These are phyloP conservation scores for Blastocystis sp. DNA, from an alignment of 352 stramenopile genomes.

Conservation along the genomic window DNA sequence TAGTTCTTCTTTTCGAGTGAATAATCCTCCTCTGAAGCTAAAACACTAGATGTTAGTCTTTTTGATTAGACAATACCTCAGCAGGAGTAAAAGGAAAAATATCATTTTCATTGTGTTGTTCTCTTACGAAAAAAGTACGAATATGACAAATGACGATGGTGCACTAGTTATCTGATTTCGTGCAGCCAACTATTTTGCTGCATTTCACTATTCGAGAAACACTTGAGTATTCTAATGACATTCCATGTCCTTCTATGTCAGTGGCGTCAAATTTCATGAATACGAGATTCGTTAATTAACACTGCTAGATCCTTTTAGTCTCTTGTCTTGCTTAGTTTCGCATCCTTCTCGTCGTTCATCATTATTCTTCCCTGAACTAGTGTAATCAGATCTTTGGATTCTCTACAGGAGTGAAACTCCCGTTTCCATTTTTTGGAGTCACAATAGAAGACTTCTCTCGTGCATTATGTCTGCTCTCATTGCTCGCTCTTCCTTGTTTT, in stretches of 20 bases:
- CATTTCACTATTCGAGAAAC: neutral
- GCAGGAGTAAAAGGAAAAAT: neutral
- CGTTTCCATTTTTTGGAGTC: neutral
- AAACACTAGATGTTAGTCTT: neutral
- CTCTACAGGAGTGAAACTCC: neutral
- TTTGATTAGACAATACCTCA: neutral
- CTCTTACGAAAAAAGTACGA: neutral
- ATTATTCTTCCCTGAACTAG: neutral
- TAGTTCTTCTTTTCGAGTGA: constrained; percentile 52
- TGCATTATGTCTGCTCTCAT: constrained; percentile 23
- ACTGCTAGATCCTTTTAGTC: too few relatives aligned
- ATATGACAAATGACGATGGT: neutral
- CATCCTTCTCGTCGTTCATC: neutral
- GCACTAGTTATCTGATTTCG: neutral
- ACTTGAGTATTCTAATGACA: too few relatives aligned
- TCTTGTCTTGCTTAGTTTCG: too few relatives aligned
- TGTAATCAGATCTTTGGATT: neutral
- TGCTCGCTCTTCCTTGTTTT: neutral
- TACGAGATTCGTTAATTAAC: too few relatives aligned
- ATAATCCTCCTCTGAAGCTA: constrained; percentile 45
- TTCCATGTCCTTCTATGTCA: too few relatives aligned
- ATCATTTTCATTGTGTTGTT: neutral
- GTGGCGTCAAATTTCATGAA: too few relatives aligned
- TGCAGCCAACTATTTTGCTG: constrained; percentile 1
- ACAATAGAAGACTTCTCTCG: neutral